These are phyloP conservation scores for Russula compacta DNA, from an alignment of 768 basidiomycete genomes.

Conservation along the genomic window DNA sequence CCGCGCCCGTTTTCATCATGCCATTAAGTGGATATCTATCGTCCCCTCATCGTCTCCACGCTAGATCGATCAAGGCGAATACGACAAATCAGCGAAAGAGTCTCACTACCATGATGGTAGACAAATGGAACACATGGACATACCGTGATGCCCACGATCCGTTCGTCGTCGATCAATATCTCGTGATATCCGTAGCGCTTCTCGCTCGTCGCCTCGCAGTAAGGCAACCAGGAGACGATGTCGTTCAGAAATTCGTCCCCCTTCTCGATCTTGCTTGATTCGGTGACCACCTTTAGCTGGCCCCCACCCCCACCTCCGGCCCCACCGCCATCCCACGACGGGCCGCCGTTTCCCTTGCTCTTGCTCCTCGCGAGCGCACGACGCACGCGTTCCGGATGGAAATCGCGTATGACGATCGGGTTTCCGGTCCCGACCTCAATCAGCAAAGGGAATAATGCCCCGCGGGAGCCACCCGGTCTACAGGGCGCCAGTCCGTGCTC, in stretches of 20 bases:
- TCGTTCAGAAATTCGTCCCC: conserved; percentile 14
- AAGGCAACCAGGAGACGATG: conserved; percentile 11
- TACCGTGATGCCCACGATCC: conserved; percentile 15
- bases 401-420: conserved; percentile 12
- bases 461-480: conserved; percentile 8
- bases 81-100: not conserved
- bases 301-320: not conserved
- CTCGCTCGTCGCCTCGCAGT: conserved; percentile 15
- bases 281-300: conserved; percentile 9
- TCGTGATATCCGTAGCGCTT: conserved; percentile 17
- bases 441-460: conserved; percentile 10
- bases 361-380: conserved; percentile 4
- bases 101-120: too few relatives aligned
- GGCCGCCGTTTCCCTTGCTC: too few relatives aligned
- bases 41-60: conserved; percentile 8
- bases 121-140: not conserved
- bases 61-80: not conserved
- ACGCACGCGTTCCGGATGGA: conserved; percentile 12
- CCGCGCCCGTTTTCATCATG: not conserved
- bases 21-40: conserved; percentile 10
- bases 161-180: conserved; percentile 12
- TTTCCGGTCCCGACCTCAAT: conserved; percentile 11
- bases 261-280: conserved; percentile 10
- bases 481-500: conserved; percentile 11
- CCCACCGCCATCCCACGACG: not conserved